These are phyloP conservation scores for Amanita polypyramis DNA, from an alignment of 768 basidiomycete species.

Conservation along the genomic window DNA sequence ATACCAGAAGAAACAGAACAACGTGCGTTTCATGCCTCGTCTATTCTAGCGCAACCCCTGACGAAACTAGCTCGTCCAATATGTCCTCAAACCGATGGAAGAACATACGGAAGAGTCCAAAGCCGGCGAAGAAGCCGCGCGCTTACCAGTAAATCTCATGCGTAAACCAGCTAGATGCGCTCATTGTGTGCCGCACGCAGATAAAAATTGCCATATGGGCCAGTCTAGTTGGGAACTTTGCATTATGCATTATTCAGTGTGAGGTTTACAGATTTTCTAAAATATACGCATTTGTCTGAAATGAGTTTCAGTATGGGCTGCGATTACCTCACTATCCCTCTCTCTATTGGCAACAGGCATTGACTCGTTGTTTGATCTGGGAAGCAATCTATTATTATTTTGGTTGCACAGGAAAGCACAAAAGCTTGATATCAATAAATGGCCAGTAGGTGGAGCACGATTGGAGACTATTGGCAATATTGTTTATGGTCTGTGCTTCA, in stretches of 20 bases:
- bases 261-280: constrained; percentile 12
- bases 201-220: constrained; percentile 84
- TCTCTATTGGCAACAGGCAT: constrained; percentile 85
- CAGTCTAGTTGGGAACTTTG: constrained; percentile 69
- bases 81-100: constrained; percentile 86
- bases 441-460: constrained; percentile 88
- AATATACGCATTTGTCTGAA: not conserved
- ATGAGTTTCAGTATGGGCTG: constrained; percentile 69
- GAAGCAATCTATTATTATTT: constrained; percentile 74
- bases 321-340: constrained; percentile 72
- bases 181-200: constrained; percentile 25
- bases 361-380: constrained; percentile 80
- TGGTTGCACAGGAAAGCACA: constrained; percentile 68
- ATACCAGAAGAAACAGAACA: constrained; percentile 66
- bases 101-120: constrained; percentile 79
- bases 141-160: constrained; percentile 47
- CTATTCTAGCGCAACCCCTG: constrained; percentile 3
- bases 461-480: constrained; percentile 88
- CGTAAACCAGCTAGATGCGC: not conserved
- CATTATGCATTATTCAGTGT: constrained; percentile 67
- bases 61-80: constrained; percentile 61
- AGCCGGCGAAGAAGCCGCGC: constrained; percentile 52
- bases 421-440: constrained; percentile 69
- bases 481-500: constrained; percentile 48
- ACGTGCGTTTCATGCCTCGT: constrained; percentile 29